A percentile compares a stretch with the other conserved stretches of the same genome.
Evolutionary conservation across 352 stramenopile species (phyloP).

Genomic region (Phytophthora sojae): DNA sequence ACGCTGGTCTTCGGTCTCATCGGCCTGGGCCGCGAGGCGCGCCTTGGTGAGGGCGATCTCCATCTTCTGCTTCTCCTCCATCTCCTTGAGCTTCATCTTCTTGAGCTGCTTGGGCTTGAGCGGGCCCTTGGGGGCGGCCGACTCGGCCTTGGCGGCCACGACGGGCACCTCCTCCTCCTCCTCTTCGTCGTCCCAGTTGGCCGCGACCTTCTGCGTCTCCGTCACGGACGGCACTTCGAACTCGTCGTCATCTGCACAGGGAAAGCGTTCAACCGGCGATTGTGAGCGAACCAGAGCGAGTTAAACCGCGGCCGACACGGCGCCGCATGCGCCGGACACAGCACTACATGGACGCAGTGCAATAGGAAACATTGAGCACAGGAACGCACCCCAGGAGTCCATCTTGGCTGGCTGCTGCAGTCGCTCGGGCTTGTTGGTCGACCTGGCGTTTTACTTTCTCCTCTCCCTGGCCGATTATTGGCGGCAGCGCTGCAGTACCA

Average conservation of each 20-base stretch:
- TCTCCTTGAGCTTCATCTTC: constrained; percentile 88
- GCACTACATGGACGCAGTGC: no score
- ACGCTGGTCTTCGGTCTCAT: constrained; percentile 71
- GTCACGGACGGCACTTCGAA: constrained; percentile 77
- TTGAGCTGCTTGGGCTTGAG: constrained; percentile 90
- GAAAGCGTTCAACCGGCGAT: no score
- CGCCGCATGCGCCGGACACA: no score
- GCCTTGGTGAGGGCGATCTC: constrained; percentile 82
- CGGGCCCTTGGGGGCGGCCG: constrained; percentile 51
- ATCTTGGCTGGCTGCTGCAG: constrained; percentile 42
- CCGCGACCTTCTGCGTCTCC: constrained; percentile 48
- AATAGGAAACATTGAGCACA: not conserved
- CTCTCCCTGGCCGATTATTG: constrained; percentile 23
- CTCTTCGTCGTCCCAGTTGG: constrained; percentile 84
- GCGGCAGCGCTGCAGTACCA: constrained; percentile 17
- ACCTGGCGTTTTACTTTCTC: constrained; percentile 18
- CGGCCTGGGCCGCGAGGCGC: constrained; percentile 70
- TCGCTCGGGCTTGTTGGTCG: not conserved
- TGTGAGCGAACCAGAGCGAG: no score
- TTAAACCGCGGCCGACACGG: no score
- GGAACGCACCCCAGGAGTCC: constrained; percentile 82
- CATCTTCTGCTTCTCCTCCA: constrained; percentile 83
- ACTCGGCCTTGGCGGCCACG: constrained; percentile 29
- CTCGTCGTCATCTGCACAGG: constrained; percentile 76
- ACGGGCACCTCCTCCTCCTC: constrained; percentile 73